Evolutionary conservation across 345 rosid genomes (phyloP).

Genomic region (Lenwebbia sp.): DNA sequence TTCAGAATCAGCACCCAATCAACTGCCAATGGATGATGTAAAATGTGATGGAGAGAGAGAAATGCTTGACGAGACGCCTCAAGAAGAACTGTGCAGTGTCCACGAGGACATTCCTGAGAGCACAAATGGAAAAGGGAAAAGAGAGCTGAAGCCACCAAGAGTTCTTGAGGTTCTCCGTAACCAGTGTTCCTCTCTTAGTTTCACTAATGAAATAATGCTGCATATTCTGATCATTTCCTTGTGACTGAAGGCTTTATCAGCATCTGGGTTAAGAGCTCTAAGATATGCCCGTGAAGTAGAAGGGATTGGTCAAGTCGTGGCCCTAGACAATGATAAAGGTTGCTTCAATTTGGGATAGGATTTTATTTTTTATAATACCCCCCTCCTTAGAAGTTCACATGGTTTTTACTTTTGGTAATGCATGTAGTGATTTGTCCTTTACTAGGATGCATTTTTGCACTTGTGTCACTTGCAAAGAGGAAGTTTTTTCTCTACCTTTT

Average conservation of each 20-base stretch:
- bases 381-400: neutral
- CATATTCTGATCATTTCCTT: neutral
- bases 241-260: conserved; percentile 71
- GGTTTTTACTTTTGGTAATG: neutral
- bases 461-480: neutral
- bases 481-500: neutral
- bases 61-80: conserved; percentile 23
- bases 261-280: conserved; percentile 89
- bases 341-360: neutral
- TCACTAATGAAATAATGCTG: neutral
- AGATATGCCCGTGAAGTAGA: conserved; percentile 94
- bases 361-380: neutral
- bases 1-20: conserved; percentile 18
- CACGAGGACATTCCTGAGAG: conserved; percentile 36
- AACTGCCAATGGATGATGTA: conserved; percentile 13
- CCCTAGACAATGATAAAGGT: conserved; percentile 96
- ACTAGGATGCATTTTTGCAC: neutral
- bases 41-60: conserved; percentile 33
- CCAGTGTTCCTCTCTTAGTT: neutral
- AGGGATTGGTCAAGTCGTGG: conserved; percentile 89
- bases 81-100: conserved; percentile 24
- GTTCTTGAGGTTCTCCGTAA: conserved; percentile 71
- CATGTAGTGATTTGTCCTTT: neutral
- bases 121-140: conserved; percentile 27
- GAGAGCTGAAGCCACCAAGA: conserved; percentile 70